phyloP scores from a whole-genome alignment of 768 basidiomycete species.

The Macrolepiota fuliginosa region DNA sequence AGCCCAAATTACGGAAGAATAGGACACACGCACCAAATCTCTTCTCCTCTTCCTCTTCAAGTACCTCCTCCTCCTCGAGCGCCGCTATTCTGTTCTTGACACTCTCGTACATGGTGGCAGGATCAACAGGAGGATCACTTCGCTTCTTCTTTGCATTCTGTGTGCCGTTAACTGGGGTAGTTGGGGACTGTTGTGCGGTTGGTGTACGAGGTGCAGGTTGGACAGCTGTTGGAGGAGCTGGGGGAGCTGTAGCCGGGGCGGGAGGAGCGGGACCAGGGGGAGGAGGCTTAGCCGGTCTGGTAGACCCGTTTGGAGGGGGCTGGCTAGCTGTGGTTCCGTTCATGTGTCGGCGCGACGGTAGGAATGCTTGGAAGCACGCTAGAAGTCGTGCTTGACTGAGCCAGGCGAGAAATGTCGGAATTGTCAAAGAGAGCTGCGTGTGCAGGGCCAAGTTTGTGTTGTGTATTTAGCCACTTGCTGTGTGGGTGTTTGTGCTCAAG shows the following conservation, averaged over 20 bases:
- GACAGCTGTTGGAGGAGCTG: conserved; percentile 45
- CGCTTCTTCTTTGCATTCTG: conserved; percentile 68
- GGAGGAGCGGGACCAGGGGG: conserved; percentile 60
- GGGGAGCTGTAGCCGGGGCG: conserved; percentile 56
- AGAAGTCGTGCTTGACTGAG: conserved; percentile 7
- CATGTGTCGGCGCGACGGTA: conserved; percentile 33
- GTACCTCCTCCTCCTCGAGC: conserved; percentile 82
- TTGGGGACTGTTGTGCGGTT: conserved; percentile 23
- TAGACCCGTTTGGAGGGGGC: conserved; percentile 28
- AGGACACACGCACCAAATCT: conserved; percentile 56
- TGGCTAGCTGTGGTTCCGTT: conserved; percentile 40
- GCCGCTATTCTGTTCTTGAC: conserved; percentile 88
- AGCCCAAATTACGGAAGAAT: conserved; percentile 12
- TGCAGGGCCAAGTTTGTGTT: conserved; percentile 1
- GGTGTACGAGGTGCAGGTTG: conserved; percentile 4
- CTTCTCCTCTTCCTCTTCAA: conserved; percentile 85
- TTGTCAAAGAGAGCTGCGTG: conserved; percentile 2
- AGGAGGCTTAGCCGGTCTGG: conserved; percentile 47
- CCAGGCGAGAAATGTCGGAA: background rate
- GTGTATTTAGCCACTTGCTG: conserved; percentile 3
- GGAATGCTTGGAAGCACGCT: conserved; percentile 5
- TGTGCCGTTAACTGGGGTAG: conserved; percentile 22
- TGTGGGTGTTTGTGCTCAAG: conserved; percentile 5
- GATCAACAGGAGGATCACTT: conserved; percentile 70
- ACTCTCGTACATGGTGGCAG: conserved; percentile 84